Base-by-base conservation (phyloP, 139 green algal genomes). In the Picochlorum sp. region DNA sequence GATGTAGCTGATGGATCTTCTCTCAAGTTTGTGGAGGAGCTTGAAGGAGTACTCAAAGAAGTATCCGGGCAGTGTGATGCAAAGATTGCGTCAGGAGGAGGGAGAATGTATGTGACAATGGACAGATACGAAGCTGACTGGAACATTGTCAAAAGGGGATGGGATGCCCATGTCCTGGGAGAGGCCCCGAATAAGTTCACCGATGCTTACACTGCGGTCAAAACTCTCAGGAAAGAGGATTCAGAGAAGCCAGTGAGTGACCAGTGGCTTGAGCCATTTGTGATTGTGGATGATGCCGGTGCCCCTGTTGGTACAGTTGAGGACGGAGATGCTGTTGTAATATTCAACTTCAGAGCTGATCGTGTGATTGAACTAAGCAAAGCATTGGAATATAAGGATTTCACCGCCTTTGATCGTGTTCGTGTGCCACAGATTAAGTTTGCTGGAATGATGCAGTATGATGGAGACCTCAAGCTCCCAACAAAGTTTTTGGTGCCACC, bases 121-220 rank as follows among this genome's bases (percentile, higher is more conserved):
- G 92, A 98, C 62, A 83, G 92, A 30, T 98, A 97, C 65, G 92
- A 95, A 85, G 85, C 90, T 4, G 90, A 98, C 78, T 98, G 92
- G 92, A 74, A 77, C 41, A 96, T 97, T 54, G 91, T 97, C 18
- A 83, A 96, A 79, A 72, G 81, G n/a, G 91, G 91, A 3, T 97
- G 90, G 90, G 67, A 95, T 30, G 89, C 91, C 45, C 91, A 97
- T 72, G 81, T 96, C 44, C 81, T 97, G 69, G 91, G 91, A 56
- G 83, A 95, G 75, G 88, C 90, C 8, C 78, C 78, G 1, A 49
- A 95, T 79, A 85, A 67, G 30, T 97, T 95, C 81, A 70, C 47
- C 11, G 64, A 74, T 30, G 69, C 73, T 18, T 28, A 15, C n/a
- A 74, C 70, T 13, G 74, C 69, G 3, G 15, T 81, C n/a, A 64